Base-by-base conservation (phyloP, 164 flowering plant species). In the Tetracentron sinense region DNA sequence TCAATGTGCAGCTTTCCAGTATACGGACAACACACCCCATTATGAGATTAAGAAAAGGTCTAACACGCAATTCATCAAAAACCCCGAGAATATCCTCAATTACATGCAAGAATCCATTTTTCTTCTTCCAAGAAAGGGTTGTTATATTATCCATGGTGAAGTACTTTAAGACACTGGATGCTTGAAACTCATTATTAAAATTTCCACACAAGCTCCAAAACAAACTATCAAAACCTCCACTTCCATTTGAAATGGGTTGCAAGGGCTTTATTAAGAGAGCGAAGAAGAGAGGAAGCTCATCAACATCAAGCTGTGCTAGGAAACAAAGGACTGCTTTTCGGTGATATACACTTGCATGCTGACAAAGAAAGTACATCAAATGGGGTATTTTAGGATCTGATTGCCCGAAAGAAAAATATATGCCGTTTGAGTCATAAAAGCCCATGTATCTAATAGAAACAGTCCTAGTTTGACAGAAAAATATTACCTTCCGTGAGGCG, bases 271-370 rank as follows among this genome's bases (percentile, higher is more conserved):
- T 51, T 56, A 92, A 62, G 62, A 85, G 65, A 5, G 73, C 69
- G 72, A 86, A 88, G 74, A 95, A 88, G 44, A 85, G 82, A 56
- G 83, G 83, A 62, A 92, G 92, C 79, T 95, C 97, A 7, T 73
- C 66, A 58, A 85, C 74, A 61, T 83, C 90, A 57, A 92, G 81
- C 64, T 90, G 82, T 42, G 88, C 82, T 71, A 95, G 72, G 78
- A 88, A 95, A 50, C 83, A 78, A 38, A 95, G 89, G 62, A 95
- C 76, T 51, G 99, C 94, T 73, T 78, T 92, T 54, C 97, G 87
- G 59, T 74, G 86, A 60, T 68, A 69, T 31, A 85, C 67, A 67
- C 96, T 85, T 44, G 90, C 71, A 66, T 85, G 79, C 98, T 93
- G 88, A 42, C 6, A 67, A 63, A 59, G 33, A 38, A 53, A 26